Percentiles rank a stretch among this genome's conserved stretches.
phyloP scores from a whole-genome alignment of 805 yeast species.

The Cyberlindnera euphorbiiphila region DNA sequence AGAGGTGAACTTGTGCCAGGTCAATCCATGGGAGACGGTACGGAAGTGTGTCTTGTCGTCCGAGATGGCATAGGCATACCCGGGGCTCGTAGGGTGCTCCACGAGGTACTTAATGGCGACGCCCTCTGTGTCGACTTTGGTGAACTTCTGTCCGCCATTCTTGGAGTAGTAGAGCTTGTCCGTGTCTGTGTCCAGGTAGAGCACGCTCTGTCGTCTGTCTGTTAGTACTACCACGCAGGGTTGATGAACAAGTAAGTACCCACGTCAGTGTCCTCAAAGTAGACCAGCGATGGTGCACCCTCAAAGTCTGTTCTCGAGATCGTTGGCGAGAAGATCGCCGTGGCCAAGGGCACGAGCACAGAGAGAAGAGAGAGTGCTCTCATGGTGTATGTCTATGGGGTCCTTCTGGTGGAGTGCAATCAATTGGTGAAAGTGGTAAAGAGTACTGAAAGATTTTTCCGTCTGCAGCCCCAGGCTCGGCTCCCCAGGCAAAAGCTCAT shows the following conservation, averaged over 20 bases:
- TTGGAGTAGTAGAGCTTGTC: constrained; percentile 39
- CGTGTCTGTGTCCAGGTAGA: constrained; percentile 23
- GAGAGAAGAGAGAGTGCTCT: constrained; percentile 13
- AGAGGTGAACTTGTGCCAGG: constrained; percentile 37
- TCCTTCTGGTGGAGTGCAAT: too few relatives aligned
- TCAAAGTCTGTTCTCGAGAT: constrained; percentile 19
- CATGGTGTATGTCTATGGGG: too few relatives aligned
- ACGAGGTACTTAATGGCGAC: constrained; percentile 28
- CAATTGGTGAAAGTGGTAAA: not conserved
- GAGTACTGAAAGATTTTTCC: too few relatives aligned
- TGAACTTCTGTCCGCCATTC: constrained; percentile 45
- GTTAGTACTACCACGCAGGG: constrained; percentile 9
- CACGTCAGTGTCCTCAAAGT: constrained; percentile 32
- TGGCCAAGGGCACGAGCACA: constrained; percentile 10
- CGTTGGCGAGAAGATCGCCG: constrained; percentile 27
- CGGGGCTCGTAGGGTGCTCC: constrained; percentile 36
- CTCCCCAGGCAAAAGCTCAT: too few relatives aligned
- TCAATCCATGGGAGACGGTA: constrained; percentile 39
- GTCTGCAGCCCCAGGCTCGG: too few relatives aligned
- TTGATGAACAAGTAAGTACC: constrained; percentile 12
- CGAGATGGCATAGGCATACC: constrained; percentile 38
- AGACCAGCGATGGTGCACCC: constrained; percentile 29
- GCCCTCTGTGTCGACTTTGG: constrained; percentile 37
- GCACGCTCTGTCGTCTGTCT: constrained; percentile 8
- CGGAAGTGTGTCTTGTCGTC: constrained; percentile 32